Percentiles rank a stretch among this genome's conserved stretches.
These are phyloP conservation scores for Chaetomium sp. DNA, from an alignment of 2,329 filamentous ascomycete species.

Conservation along the genomic window DNA sequence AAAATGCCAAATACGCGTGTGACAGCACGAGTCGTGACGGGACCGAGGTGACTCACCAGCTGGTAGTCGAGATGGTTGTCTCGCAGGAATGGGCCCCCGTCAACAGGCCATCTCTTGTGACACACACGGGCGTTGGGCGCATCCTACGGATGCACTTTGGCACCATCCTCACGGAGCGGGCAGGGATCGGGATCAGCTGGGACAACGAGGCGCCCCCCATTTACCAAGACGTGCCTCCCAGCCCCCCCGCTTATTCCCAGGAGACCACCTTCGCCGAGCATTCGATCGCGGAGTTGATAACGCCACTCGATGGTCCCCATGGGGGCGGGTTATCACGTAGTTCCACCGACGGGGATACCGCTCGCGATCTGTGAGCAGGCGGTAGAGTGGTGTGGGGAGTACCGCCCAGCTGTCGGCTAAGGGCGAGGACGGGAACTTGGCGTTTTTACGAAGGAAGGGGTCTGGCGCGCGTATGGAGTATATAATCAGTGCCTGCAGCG, in stretches of 20 bases:
- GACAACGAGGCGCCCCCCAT: slow-evolving; percentile 93
- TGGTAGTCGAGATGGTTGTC: slow-evolving; percentile 92
- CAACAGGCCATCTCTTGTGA: slow-evolving; percentile 67
- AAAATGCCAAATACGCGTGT: slow-evolving; percentile 67
- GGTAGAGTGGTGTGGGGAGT: slow-evolving; percentile 26
- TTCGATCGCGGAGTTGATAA: slow-evolving; percentile 45
- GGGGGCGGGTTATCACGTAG: slow-evolving; percentile 3
- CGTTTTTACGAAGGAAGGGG: not conserved
- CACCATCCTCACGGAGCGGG: slow-evolving; percentile 77
- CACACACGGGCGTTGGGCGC: slow-evolving; percentile 85
- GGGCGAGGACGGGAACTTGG: not conserved
- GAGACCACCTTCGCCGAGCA: slow-evolving; percentile 37
- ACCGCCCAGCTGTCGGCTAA: slow-evolving; percentile 1
- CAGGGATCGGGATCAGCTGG: slow-evolving; percentile 90
- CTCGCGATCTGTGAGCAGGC: slow-evolving; percentile 6
- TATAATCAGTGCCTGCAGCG: not conserved
- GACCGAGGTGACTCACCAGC: slow-evolving; percentile 77
- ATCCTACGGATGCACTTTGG: slow-evolving; percentile 92
- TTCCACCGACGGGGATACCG: slow-evolving; percentile 9
- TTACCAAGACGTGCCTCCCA: slow-evolving; percentile 89
- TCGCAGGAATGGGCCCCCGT: slow-evolving; percentile 84
- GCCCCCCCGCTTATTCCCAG: slow-evolving; percentile 70
- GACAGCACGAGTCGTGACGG: slow-evolving; percentile 75
- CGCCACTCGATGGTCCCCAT: slow-evolving; percentile 39
- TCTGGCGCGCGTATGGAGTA: not conserved